phyloP scores from a whole-genome alignment of 345 rosid genomes.

The Citrus inodora region DNA sequence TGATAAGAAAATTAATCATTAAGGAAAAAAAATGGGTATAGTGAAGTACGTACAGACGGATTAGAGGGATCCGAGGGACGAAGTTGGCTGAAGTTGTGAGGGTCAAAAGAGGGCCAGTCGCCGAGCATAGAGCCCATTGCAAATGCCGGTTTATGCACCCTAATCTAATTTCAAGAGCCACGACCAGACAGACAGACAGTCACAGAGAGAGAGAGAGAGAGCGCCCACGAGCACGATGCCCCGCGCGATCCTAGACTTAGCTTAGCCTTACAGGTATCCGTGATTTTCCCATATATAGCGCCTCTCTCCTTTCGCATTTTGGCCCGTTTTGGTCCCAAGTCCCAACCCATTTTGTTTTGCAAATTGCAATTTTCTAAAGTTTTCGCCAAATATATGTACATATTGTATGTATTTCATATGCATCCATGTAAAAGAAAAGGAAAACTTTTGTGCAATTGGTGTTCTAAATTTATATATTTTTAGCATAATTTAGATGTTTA shows the following conservation, averaged over 20 bases:
- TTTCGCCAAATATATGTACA: no score
- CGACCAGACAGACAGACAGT: neutral
- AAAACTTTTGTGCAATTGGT: no score
- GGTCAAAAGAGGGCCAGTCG: slow-evolving; percentile 78
- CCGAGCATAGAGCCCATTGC: slow-evolving; percentile 74
- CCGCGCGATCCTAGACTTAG: slow-evolving; percentile 8
- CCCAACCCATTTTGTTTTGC: no score
- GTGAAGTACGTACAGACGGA: slow-evolving; percentile 54
- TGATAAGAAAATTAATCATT: no score
- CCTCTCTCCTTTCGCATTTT: neutral
- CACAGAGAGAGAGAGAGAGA: neutral
- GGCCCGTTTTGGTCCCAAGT: no score
- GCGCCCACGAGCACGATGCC: neutral
- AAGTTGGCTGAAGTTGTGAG: slow-evolving; percentile 85
- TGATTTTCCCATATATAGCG: no score
- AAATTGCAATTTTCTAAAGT: no score
- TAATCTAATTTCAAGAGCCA: slow-evolving; percentile 16
- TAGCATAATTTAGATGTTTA: no score
- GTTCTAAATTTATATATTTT: no score
- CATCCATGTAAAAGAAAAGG: no score
- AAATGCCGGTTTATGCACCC: slow-evolving; percentile 28
- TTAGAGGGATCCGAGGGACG: slow-evolving; percentile 82
- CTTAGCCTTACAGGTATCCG: neutral
- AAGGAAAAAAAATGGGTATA: neutral
- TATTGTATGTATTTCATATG: no score